Conservation (phyloP, 2,329 filamentous ascomycete species). For the Fusarium chaquense region DNA sequence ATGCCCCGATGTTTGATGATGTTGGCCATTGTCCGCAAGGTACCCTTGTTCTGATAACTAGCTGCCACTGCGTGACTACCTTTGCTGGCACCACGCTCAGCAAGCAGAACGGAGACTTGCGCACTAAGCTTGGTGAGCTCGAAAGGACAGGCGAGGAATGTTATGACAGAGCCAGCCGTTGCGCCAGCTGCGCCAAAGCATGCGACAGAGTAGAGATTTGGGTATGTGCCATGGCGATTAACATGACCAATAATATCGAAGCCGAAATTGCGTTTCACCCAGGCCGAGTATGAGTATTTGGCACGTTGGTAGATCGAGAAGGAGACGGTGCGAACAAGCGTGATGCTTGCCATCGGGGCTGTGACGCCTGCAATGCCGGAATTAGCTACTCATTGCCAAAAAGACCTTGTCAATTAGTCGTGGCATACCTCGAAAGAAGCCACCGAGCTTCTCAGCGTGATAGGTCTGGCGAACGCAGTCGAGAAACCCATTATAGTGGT, state of each 20-base stretch:
- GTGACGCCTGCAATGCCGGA: constrained; percentile 68
- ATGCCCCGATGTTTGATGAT: constrained; percentile 81
- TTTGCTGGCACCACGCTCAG: constrained; percentile 56
- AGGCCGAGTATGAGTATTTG: constrained; percentile 78
- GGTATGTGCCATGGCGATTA: constrained; percentile 76
- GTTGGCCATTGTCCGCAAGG: constrained; percentile 79
- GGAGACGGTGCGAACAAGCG: constrained; percentile 80
- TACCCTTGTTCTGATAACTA: constrained; percentile 83
- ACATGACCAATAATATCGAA: constrained; percentile 80
- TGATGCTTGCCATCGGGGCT: constrained; percentile 84
- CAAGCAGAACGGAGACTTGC: constrained; percentile 84
- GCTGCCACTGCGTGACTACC: constrained; percentile 70
- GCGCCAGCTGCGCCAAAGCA: constrained; percentile 85
- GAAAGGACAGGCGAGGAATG: constrained; percentile 85
- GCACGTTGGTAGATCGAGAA: constrained; percentile 84
- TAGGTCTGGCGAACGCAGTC: constrained; percentile 84
- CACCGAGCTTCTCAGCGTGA: constrained; percentile 75
- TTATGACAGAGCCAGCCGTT: constrained; percentile 82
- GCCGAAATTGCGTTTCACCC: constrained; percentile 74
- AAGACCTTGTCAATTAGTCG: constrained; percentile 5
- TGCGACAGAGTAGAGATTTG: constrained; percentile 77
- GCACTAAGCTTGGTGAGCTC: constrained; percentile 91
- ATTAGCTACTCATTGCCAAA: constrained; percentile 25
- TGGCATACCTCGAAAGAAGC: constrained; percentile 83
- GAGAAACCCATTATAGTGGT: constrained; percentile 79